These are phyloP conservation scores for Mortierella sp. DNA, from an alignment of 371 early-diverging fungal genomes.

Conservation along the genomic window DNA sequence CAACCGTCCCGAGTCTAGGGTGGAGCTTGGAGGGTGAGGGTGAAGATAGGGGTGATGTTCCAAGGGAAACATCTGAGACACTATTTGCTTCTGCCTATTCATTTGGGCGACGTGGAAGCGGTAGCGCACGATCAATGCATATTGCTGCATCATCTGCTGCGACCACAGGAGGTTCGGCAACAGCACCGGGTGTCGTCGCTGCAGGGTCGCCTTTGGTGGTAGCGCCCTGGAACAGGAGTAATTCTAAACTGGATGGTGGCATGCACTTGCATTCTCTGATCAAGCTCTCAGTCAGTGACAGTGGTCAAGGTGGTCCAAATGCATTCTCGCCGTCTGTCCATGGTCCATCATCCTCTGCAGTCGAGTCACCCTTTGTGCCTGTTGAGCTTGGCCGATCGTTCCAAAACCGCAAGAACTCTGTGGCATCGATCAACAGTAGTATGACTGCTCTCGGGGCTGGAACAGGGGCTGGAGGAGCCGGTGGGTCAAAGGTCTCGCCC, in stretches of 20 bases:
- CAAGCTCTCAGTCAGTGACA: constrained; percentile 18
- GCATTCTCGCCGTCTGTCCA: constrained; percentile 5
- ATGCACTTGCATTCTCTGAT: constrained; percentile 40
- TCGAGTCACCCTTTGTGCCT: constrained; percentile 20
- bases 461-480: too few relatives aligned
- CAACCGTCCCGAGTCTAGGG: constrained; percentile 9
- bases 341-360: background rate
- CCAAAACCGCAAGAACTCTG: constrained; percentile 6
- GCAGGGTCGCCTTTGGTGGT: constrained; percentile 2
- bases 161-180: background rate
- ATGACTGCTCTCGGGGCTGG: too few relatives aligned
- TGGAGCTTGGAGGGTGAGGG: too few relatives aligned
- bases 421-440: too few relatives aligned
- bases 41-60: too few relatives aligned
- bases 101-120: background rate
- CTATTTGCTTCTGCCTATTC: constrained; percentile 5
- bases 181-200: background rate
- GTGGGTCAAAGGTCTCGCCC: too few relatives aligned
- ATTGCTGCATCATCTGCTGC: background rate
- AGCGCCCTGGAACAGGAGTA: constrained; percentile 41
- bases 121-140: background rate
- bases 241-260: constrained; percentile 18
- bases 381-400: constrained; percentile 35
- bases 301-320: too few relatives aligned
- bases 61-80: too few relatives aligned